Percentiles rank a stretch among this genome's conserved stretches.
Conservation (phyloP, 305 asterid genomes). For the Nicotiana rustica region DNA sequence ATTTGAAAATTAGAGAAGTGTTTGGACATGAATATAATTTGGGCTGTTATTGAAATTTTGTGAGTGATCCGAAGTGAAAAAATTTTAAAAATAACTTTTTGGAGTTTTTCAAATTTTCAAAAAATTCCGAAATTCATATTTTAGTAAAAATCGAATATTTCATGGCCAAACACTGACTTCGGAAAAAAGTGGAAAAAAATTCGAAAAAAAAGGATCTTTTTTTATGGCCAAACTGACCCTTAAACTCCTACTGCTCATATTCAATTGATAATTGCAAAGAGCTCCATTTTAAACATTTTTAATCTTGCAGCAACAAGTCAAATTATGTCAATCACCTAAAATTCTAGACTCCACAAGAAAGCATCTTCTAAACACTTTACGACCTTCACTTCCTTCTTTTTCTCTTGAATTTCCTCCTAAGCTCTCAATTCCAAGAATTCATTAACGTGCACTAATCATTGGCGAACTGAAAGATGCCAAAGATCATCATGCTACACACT, state of each 20-base stretch:
- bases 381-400: conserved; percentile 12
- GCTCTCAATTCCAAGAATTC: conserved; percentile 1
- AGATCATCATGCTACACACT: background rate
- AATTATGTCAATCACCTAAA: conserved; percentile 15
- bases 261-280: conserved; percentile 5
- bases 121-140: no score
- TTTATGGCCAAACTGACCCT: no score
- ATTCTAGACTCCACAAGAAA: conserved; percentile 1
- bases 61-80: no score
- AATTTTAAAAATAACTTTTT: no score
- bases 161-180: no score
- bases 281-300: background rate
- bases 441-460: background rate
- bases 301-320: conserved; percentile 8
- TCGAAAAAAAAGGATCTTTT: no score
- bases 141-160: no score
- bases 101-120: no score
- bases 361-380: background rate
- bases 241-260: background rate
- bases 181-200: no score
- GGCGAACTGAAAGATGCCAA: conserved; percentile 22
- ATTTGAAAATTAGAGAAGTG: no score
- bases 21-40: no score
- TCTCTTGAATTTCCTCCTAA: conserved; percentile 16
- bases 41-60: no score